These are phyloP conservation scores for Ophiostoma angusticollis DNA, from an alignment of 2,329 filamentous ascomycete genomes.

Conservation along the genomic window DNA sequence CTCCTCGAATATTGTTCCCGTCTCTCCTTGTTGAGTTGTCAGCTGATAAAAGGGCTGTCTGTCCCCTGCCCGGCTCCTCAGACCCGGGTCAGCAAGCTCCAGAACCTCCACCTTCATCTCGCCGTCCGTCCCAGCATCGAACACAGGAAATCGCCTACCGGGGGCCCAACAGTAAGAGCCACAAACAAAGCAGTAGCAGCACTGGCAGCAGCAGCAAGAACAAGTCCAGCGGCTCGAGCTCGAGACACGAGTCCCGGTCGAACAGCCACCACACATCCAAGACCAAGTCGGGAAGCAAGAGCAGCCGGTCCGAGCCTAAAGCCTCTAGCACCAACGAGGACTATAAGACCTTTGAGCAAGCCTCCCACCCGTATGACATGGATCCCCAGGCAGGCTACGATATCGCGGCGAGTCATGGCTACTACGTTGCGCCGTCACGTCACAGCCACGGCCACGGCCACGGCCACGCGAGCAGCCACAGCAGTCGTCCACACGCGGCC, in stretches of 20 bases:
- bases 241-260: background rate
- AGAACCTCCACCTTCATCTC: background rate
- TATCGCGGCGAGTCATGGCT: background rate
- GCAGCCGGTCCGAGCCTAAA: background rate
- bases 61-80: too few species aligned
- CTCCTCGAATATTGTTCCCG: too few species aligned
- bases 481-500: too few species aligned
- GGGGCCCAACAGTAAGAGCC: background rate
- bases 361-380: background rate
- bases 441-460: background rate
- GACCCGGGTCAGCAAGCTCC: too few species aligned
- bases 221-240: background rate
- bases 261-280: conserved; percentile 1
- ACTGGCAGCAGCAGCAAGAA: background rate
- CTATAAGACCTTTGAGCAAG: background rate
- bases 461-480: background rate
- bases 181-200: background rate
- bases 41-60: too few species aligned
- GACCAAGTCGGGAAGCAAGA: background rate
- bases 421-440: background rate
- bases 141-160: background rate
- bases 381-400: background rate
- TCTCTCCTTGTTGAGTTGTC: too few species aligned
- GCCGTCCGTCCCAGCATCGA: too few species aligned
- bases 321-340: background rate